Evolutionary conservation across 2,329 filamentous ascomycete species (phyloP).

Genomic region (Aureobasidium sp.): DNA sequence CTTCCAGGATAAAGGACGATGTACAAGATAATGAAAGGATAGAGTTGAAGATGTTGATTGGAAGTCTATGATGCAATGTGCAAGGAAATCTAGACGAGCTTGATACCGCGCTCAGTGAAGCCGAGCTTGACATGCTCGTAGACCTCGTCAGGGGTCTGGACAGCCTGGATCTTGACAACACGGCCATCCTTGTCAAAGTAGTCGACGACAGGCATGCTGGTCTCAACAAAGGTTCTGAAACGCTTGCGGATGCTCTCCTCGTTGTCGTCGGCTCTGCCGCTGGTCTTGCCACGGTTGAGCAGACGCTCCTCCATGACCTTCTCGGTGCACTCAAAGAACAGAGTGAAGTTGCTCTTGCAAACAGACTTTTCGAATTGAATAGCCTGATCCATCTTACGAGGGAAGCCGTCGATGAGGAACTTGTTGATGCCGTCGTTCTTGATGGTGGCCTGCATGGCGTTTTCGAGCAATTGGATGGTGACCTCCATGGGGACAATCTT

Average conservation of each 20-base stretch:
- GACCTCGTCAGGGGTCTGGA: constrained; percentile 58
- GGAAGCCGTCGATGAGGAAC: constrained; percentile 80
- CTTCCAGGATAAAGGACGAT: no score
- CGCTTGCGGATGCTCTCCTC: constrained; percentile 92
- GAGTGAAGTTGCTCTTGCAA: constrained; percentile 72
- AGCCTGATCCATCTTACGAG: constrained; percentile 95
- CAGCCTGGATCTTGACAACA: constrained; percentile 75
- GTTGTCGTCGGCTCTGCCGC: constrained; percentile 87
- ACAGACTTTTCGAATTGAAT: constrained; percentile 87
- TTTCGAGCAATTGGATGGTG: constrained; percentile 86
- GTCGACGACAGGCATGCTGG: constrained; percentile 94
- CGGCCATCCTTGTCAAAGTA: constrained; percentile 69
- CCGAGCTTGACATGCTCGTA: constrained; percentile 48
- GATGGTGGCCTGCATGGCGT: constrained; percentile 75
- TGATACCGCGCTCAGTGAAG: constrained; percentile 39
- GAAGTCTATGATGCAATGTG: not conserved
- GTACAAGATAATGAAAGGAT: not conserved
- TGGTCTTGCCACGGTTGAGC: constrained; percentile 85
- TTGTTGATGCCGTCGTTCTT: constrained; percentile 52
- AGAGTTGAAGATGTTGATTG: not conserved
- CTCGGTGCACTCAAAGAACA: constrained; percentile 94
- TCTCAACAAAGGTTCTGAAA: constrained; percentile 89
- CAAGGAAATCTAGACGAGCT: constrained; percentile 16
- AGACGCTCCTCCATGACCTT: constrained; percentile 77
- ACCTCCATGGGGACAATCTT: constrained; percentile 99